Base-by-base conservation (phyloP, 2,329 filamentous ascomycete species). In the Apiospora kogelbergensis region DNA sequence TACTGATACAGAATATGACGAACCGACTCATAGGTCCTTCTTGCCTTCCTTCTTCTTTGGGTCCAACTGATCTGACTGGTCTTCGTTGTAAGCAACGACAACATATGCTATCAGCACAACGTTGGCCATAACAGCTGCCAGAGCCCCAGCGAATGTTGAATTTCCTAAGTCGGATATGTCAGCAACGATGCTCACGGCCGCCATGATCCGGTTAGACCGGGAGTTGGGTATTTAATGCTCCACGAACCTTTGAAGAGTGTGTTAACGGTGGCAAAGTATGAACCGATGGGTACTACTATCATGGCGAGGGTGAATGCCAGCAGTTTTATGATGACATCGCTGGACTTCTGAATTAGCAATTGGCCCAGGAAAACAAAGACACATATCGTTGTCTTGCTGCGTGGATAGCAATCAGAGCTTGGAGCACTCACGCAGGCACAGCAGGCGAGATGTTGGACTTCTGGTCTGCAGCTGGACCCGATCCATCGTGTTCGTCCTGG, bases 291-390 rank as follows among this genome's bases (percentile, higher is more conserved):
- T 24, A 93, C 81, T 20, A 92, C 87, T 70, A 98, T 87, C 95
- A 99, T 98, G 78, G 94, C 95, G 46, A 95, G 84, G 0, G 95
- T 97, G 82, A 98, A 98, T 72, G 88, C 90, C 20, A 98, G 86
- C 24, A 99, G 89, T 83, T 98, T 99, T 77, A 91, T 83, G 72
- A 99, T 96, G 73, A 98, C 94, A 77, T 92, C 86, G 69, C 94
- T 94, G 22, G 11, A 13, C 40, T 26, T 65, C 11, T n/a, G 15
- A 4, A 20, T 53, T 37, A 66, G 42, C 24, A 30, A 9, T 20
- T 11, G 40, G n/a, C 7, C 13, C 11, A 26, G 17, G 13, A 42
- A 11, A 6, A 17, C n/a, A 20, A 17, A 40, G n/a, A 24, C 3
- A 9, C 26, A 22, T 30, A 24, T 41, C 20, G 13, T 15, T 40